Percentiles rank a stretch among this genome's conserved stretches.
These are phyloP conservation scores for Yamadazyma insecticola DNA, from an alignment of 805 yeast genomes.

Conservation along the genomic window DNA sequence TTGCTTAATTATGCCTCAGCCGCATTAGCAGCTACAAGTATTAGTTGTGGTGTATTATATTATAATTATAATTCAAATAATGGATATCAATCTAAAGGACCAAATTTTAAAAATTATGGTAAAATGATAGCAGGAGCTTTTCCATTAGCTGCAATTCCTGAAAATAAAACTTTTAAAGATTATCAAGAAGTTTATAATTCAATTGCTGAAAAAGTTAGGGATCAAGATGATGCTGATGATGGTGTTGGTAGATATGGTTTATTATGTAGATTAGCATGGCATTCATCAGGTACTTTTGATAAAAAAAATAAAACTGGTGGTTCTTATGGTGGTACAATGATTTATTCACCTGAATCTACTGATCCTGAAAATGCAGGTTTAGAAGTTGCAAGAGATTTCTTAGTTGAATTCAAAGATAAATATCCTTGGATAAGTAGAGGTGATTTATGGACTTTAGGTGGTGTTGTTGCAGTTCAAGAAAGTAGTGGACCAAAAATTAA, in stretches of 20 bases:
- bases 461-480: conserved; percentile 74
- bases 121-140: conserved; percentile 14
- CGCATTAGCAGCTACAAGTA: too few species aligned
- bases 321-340: conserved; percentile 35
- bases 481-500: conserved; percentile 72
- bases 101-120: neutral
- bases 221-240: conserved; percentile 32
- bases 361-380: conserved; percentile 59
- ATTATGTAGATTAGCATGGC: conserved; percentile 38
- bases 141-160: conserved; percentile 30
- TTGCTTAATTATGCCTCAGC: too few species aligned
- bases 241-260: conserved; percentile 36
- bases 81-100: too few species aligned
- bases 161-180: conserved; percentile 41
- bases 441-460: conserved; percentile 76
- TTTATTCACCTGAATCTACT: conserved; percentile 24
- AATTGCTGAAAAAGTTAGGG: conserved; percentile 59
- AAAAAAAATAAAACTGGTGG: conserved; percentile 27
- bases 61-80: too few species aligned
- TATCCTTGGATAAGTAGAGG: conserved; percentile 74
- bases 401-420: conserved; percentile 50
- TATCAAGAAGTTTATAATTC: conserved; percentile 69
- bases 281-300: conserved; percentile 29
- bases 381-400: conserved; percentile 50
- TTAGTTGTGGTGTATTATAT: too few species aligned